Percentiles rank a stretch among this genome's conserved stretches.
These are phyloP conservation scores for Arbutus unedo DNA, from an alignment of 148 eudicot species.

Conservation along the genomic window DNA sequence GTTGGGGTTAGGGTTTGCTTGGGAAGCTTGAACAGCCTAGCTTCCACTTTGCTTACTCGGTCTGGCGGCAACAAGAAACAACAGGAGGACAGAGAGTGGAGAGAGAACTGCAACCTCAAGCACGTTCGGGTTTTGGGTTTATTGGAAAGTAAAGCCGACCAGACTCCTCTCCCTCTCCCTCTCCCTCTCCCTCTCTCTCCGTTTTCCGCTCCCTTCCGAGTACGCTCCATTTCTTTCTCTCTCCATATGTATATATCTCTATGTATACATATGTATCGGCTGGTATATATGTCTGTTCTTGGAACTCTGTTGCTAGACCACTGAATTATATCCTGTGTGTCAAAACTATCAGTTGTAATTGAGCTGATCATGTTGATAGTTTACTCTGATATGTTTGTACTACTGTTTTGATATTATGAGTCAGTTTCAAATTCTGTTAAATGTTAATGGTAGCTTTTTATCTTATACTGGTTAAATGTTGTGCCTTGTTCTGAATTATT, in stretches of 20 bases:
- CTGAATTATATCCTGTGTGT: background rate
- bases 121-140: background rate
- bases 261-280: background rate
- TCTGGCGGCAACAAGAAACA: slow-evolving; percentile 10
- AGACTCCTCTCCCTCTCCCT: background rate
- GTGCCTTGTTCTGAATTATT: background rate
- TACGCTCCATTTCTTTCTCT: slow-evolving; percentile 9
- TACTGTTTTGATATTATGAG: background rate
- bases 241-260: background rate
- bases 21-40: background rate
- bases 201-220: background rate
- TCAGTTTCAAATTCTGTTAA: background rate
- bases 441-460: background rate
- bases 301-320: background rate
- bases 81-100: background rate
- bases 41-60: background rate
- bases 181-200: background rate
- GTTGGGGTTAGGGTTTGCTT: slow-evolving; percentile 14
- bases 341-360: background rate
- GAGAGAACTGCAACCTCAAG: background rate
- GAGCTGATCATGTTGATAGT: background rate
- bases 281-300: background rate
- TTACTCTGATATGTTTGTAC: background rate
- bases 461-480: background rate
- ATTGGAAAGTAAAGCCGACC: background rate